phyloP scores from a whole-genome alignment of 108 stramenopile species.

The Ochromonas danica region DNA sequence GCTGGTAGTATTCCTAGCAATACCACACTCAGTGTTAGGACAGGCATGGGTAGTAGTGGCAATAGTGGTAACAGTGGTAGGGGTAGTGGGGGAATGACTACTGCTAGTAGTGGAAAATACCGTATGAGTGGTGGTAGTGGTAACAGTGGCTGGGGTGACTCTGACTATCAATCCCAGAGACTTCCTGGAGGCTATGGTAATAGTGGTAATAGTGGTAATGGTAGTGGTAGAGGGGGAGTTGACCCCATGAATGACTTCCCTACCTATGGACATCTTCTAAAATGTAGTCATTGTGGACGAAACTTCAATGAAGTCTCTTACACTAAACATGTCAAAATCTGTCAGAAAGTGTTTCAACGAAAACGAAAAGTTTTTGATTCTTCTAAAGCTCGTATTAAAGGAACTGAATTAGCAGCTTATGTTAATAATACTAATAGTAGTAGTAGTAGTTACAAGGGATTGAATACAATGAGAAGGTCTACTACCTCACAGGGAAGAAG shows the following conservation, averaged over 20 bases:
- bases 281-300: constrained; percentile 13
- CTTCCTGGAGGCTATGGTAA: neutral
- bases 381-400: neutral
- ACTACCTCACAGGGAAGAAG: neutral
- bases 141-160: neutral
- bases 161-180: neutral
- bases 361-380: constrained; percentile 24
- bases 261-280: neutral
- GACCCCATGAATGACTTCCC: neutral
- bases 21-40: too few relatives aligned
- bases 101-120: neutral
- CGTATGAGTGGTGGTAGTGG: neutral
- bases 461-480: neutral
- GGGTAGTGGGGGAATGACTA: too few relatives aligned
- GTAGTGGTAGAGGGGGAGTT: neutral
- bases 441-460: neutral
- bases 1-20: too few relatives aligned
- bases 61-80: too few relatives aligned
- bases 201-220: neutral
- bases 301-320: neutral
- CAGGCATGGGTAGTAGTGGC: too few relatives aligned
- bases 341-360: neutral
- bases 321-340: constrained; percentile 9
- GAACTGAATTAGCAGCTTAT: constrained; percentile 4
- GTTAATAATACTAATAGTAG: neutral